Conservation (phyloP, 306 rosid species). For the Abrus pulchellus region DNA sequence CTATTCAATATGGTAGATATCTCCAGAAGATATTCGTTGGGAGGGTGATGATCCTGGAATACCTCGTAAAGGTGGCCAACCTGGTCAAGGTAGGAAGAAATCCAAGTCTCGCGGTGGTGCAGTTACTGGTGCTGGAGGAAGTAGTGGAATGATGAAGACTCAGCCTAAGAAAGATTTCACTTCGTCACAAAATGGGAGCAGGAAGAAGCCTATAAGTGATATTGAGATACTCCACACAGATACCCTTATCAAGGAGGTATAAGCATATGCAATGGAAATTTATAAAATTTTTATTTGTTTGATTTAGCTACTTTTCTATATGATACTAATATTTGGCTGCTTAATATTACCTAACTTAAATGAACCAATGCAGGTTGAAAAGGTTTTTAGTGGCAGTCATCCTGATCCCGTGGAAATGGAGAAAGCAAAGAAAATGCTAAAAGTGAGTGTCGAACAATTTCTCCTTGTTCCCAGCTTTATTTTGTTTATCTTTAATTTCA, state of each 20-base stretch:
- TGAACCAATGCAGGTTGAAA: conserved; percentile 72
- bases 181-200: conserved; percentile 68
- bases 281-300: not conserved
- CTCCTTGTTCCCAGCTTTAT: not conserved
- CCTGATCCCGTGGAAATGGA: conserved; percentile 78
- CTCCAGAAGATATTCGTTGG: conserved; percentile 85
- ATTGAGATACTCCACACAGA: conserved; percentile 84
- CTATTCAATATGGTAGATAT: conserved; percentile 62
- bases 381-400: conserved; percentile 69
- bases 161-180: conserved; percentile 68
- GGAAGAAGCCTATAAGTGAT: conserved; percentile 69
- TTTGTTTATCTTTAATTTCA: conserved; percentile 14
- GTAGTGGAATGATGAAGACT: conserved; percentile 75
- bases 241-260: conserved; percentile 85
- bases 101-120: conserved; percentile 70
- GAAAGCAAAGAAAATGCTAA: conserved; percentile 82
- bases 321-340: conserved; percentile 8
- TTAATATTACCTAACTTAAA: conserved; percentile 34
- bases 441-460: conserved; percentile 60
- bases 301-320: not conserved
- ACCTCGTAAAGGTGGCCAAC: conserved; percentile 60
- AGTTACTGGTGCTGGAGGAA: conserved; percentile 73
- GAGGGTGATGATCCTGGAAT: conserved; percentile 73
- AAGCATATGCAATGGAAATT: conserved; percentile 29
- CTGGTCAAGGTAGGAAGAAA: conserved; percentile 76